A percentile compares a stretch with the other conserved stretches of the same genome.
Conservation (phyloP, 768 basidiomycete genomes). For the Porphyrellus cyaneotinctus region DNA sequence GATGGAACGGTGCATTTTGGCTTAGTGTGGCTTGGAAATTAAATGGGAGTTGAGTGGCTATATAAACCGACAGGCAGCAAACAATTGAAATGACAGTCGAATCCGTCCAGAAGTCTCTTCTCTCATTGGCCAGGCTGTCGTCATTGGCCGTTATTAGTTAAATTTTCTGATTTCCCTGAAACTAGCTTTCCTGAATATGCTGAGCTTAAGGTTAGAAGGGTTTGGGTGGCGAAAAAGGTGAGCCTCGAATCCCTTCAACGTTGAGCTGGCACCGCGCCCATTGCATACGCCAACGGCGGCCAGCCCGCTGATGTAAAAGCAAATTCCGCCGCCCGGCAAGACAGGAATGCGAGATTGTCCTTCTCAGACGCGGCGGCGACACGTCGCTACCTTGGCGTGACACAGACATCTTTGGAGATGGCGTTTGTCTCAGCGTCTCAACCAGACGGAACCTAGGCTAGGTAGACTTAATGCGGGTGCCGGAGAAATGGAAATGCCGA, state of each 20-base stretch:
- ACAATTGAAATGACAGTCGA: background rate
- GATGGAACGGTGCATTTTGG: constrained; percentile 5
- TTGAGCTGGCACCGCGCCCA: background rate
- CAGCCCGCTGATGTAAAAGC: background rate
- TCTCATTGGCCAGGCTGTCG: background rate
- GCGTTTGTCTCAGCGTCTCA: background rate
- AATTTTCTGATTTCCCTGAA: background rate
- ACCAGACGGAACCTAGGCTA: background rate
- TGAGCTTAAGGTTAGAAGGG: background rate
- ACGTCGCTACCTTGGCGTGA: background rate
- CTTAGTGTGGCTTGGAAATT: background rate
- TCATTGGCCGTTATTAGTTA: background rate
- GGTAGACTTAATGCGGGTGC: background rate
- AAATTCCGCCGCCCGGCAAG: background rate
- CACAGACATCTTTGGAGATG: background rate
- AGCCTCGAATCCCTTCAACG: background rate
- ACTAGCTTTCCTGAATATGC: background rate
- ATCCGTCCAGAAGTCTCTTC: background rate
- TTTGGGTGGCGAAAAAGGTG: background rate
- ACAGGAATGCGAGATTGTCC: background rate
- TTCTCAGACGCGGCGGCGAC: background rate
- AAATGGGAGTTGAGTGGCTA: constrained; percentile 1
- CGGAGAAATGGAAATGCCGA: background rate
- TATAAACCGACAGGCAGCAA: background rate
- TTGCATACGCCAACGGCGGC: background rate